Evolutionary conservation across 768 basidiomycete genomes (phyloP), one percentile per base, ranked within the genome.

Genomic region (Agaricus blazei): DNA sequence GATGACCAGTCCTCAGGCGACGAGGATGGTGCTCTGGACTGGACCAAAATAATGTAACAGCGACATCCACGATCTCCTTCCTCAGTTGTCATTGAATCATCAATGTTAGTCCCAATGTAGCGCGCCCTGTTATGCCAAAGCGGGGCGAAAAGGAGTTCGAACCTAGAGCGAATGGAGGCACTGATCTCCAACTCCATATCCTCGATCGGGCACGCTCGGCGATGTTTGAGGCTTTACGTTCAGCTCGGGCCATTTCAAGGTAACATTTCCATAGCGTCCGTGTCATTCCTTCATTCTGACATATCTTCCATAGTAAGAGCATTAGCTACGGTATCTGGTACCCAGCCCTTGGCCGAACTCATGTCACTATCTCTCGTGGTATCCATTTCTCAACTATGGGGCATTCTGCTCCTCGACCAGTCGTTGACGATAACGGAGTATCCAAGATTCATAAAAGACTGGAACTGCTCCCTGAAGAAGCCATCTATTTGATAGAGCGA

Each of bases 141-240:
- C 83, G 97, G 27, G 97, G 97, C 1, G 97, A 98, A 70, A 98
- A 99, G 67, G 95, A 98, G 60, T 98, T 93, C 61, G 96, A 98
- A 67, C 97, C 97, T 1, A 62, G 71, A 42, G 75, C 76, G 50
- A 74, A 77, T 51, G 75, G 81, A 9, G 89, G 87, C 5, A 87
- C 90, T 9, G 82, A 81, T 11, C 73, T 92, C 11, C 97, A 98
- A 64, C 70, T 83, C 27, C 87, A 92, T 70, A 81, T 91, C 57
- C 78, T 98, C 23, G 85, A 90, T 52, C 79, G 85, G 29, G 81
- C 92, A 45, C 73, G 96, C 52, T 73, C 79, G 48, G 97, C 96
- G 2, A 92, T 98, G 88, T 87, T 96, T 54, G 83, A 87, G 29
- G 86, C 93, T 0, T 69, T 99, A 55, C 75, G 80, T 41, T 81